A percentile compares a stretch with the other conserved stretches of the same genome.
These are phyloP conservation scores for Mesostigma viride DNA, from an alignment of 139 green algal species.

Conservation along the genomic window DNA sequence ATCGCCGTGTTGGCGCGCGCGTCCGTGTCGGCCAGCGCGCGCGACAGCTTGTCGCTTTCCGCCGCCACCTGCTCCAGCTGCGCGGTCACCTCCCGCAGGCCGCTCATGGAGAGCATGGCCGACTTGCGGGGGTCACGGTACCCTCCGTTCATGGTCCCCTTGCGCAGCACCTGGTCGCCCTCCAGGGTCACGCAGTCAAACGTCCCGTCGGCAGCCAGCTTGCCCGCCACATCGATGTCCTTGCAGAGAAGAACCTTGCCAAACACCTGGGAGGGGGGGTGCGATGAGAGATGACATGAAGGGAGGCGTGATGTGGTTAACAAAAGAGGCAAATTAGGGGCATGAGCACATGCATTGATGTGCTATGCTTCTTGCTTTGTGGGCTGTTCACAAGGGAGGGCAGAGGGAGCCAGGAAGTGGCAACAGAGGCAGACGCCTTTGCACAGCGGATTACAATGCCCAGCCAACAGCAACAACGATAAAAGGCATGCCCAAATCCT, in stretches of 20 bases:
- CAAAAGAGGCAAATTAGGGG: no score
- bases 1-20: no score
- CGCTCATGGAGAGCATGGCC: slow-evolving; percentile 38
- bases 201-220: slow-evolving; percentile 20
- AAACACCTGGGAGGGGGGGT: slow-evolving; percentile 34
- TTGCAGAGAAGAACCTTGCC: slow-evolving; percentile 32
- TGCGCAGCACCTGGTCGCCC: slow-evolving; percentile 60
- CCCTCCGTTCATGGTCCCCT: slow-evolving; percentile 66
- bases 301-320: no score
- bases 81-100: slow-evolving; percentile 6
- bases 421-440: background rate
- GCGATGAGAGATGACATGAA: no score
- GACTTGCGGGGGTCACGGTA: slow-evolving; percentile 48
- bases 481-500: no score
- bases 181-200: slow-evolving; percentile 84
- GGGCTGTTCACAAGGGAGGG: background rate
- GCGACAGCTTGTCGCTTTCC: slow-evolving; percentile 12
- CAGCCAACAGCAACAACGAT: background rate
- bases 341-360: no score
- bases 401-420: background rate
- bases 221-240: slow-evolving; percentile 35
- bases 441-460: background rate
- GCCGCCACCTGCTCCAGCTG: slow-evolving; percentile 9
- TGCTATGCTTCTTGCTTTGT: no score
- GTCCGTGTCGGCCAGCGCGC: no score